Evolutionary conservation across 2,329 filamentous ascomycete genomes (phyloP), one percentile per base, ranked within the genome.

Genomic region (Ceratocystis cubensis): DNA sequence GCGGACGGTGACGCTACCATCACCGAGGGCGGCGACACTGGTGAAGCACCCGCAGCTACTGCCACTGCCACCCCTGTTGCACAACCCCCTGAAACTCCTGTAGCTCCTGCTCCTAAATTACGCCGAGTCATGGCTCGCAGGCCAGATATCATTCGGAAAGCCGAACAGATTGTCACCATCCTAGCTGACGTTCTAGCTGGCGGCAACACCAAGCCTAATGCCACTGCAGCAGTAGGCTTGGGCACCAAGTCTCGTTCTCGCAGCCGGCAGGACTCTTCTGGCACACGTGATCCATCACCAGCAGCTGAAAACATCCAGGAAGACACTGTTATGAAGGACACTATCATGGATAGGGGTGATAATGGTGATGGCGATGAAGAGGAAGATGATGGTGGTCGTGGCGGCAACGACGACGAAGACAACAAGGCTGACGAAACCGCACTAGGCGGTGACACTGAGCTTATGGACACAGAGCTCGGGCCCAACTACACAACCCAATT

Each of bases 61-160:
- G 63, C 67, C 10, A 59, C 13, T 41, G 65, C 48, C 20, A 28
- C 53, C 10, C 50, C 25, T 25, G 63, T 65, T 17, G 50, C 50
- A 2, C 50, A 48, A 15, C 30, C 20, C 15, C 44, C 41, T 0
- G 57, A 65, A 28, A 50, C 63, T 8, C 46, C 37, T 15, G 30
- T 63, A 5, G 64, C 44, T 10, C 64, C 64, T 22, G 25, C 25
- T 20, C 48, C 72, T 10, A 78, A 77, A 2, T 70, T 73, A 10
- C 75, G 78, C 10, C 78, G 76, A 66, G 70, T 74, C 0, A 81
- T 79, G 0, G 79, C 85, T 0, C 75, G 82, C 20, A 75, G 81
- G 33, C 80, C 81, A 0, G 84, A 87, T 66, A 77, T 87, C 37
- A 75, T 87, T 1, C 81, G 83, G 44, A 84, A 83, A 71, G 84